Evolutionary conservation across 768 basidiomycete genomes (phyloP).

Genomic region (Leucogyrophana mollusca): DNA sequence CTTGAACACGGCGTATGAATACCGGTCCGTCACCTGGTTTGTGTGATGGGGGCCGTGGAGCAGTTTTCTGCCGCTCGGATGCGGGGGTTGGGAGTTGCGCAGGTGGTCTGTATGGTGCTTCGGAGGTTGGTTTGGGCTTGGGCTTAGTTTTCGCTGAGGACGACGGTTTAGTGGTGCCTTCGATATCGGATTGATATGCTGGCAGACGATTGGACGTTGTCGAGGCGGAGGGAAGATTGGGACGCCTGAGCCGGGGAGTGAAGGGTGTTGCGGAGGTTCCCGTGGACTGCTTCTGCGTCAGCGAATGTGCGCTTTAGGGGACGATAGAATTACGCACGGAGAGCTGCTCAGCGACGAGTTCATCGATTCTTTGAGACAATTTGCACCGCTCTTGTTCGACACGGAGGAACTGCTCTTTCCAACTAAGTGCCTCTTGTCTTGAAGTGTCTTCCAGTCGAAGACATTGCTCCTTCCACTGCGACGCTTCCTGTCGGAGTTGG

Average conservation of each 20-base stretch:
- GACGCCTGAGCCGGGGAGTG: slow-evolving; percentile 31
- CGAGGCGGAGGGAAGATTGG: slow-evolving; percentile 26
- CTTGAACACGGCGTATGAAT: slow-evolving; percentile 64
- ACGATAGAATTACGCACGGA: slow-evolving; percentile 33
- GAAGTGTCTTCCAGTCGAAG: slow-evolving; percentile 45
- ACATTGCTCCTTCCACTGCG: slow-evolving; percentile 73
- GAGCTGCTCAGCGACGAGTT: slow-evolving; percentile 51
- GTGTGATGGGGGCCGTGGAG: slow-evolving; percentile 5
- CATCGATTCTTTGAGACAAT: slow-evolving; percentile 56
- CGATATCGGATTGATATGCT: slow-evolving; percentile 19
- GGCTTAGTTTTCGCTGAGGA: slow-evolving; percentile 28
- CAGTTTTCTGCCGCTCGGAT: slow-evolving; percentile 26
- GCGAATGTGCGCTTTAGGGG: not conserved
- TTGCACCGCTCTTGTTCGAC: slow-evolving; percentile 68
- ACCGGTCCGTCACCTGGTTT: slow-evolving; percentile 13
- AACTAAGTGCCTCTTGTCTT: slow-evolving; percentile 54
- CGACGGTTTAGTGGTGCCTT: slow-evolving; percentile 22
- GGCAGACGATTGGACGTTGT: slow-evolving; percentile 17
- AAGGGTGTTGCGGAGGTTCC: slow-evolving; percentile 24
- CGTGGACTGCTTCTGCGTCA: slow-evolving; percentile 6
- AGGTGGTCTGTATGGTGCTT: slow-evolving; percentile 6
- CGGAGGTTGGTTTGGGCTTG: slow-evolving; percentile 21
- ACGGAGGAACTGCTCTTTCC: slow-evolving; percentile 79
- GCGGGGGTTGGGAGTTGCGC: slow-evolving; percentile 28
- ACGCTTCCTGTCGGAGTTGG: slow-evolving; percentile 61